A percentile compares a stretch with the other conserved stretches of the same genome.
These are phyloP conservation scores for Choanephora cucurbitarum DNA, from an alignment of 371 early-diverging fungal genomes.

Conservation along the genomic window DNA sequence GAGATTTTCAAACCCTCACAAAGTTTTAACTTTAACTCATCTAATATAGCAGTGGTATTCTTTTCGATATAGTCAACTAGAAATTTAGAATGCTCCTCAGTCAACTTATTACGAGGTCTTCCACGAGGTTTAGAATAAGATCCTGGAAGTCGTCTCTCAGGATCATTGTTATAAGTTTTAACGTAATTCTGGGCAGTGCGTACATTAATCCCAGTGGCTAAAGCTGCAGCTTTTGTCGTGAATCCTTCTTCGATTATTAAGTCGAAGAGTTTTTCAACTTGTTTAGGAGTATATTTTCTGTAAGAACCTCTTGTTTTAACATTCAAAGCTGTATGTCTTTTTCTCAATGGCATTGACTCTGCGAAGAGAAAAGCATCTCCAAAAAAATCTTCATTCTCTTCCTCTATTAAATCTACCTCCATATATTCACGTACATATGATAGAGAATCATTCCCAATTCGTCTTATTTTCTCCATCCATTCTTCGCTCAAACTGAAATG, in stretches of 20 bases:
- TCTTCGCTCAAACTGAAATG: constrained; percentile 24
- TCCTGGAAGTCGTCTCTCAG: constrained; percentile 23
- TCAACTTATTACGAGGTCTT: constrained; percentile 20
- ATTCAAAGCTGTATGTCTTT: constrained; percentile 23
- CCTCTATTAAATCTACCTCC: constrained; percentile 21
- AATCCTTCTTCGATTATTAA: constrained; percentile 25
- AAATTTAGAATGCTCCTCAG: constrained; percentile 25
- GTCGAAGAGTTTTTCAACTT: constrained; percentile 26
- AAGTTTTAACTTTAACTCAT: not conserved
- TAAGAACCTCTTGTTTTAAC: constrained; percentile 25
- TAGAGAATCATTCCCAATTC: constrained; percentile 21
- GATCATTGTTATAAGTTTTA: constrained; percentile 24
- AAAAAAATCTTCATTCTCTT: constrained; percentile 25
- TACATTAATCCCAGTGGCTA: constrained; percentile 24
- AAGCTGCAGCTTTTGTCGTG: constrained; percentile 24
- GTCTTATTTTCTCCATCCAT: constrained; percentile 23
- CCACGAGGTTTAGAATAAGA: constrained; percentile 22
- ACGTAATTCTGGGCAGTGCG: constrained; percentile 25
- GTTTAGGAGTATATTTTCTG: constrained; percentile 22
- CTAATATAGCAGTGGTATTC: constrained; percentile 17
- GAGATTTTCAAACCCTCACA: constrained; percentile 9
- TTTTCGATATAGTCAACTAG: constrained; percentile 19
- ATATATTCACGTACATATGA: constrained; percentile 23
- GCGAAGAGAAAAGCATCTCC: constrained; percentile 25
- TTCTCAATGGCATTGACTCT: constrained; percentile 16